Base-by-base conservation (phyloP, 306 rosid species). In the Begonia loranthoides region DNA sequence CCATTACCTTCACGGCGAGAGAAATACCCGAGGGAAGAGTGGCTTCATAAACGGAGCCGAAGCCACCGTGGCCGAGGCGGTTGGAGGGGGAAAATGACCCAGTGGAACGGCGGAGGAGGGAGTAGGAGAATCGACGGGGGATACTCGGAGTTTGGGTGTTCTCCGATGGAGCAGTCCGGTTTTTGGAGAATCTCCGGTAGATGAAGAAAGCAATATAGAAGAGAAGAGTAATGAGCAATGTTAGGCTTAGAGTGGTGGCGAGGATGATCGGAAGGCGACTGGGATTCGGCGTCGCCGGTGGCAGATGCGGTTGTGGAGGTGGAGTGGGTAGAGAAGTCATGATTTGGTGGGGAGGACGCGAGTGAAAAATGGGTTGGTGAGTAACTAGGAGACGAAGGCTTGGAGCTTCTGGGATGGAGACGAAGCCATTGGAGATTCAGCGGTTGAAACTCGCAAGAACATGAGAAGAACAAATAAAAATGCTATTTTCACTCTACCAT, bases 41-140 rank as follows among this genome's bases (percentile, higher is more conserved):
- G 1, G 97, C 97, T 38, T 82, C 85, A 77, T 79, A 87, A 1
- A 89, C 97, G 13, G 95, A 80, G 14, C 97, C 97, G 62, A 89
- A 89, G 0, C 97, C 97, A 3, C 95, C 97, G 50, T 89, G 97
- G 10, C 97, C 97, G 9, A 89, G 79, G 17, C 74, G 84, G 36
- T 87, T 82, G 12, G 94, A 72, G 0, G 83, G 69, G 2, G 95
- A 79, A 70, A 89, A 89, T 1, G 83, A 74, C 51, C 75, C 76
- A 0, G 95, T 76, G 0, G 95, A 86, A 40, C 94, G 94, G 41
- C 95, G 93, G 69, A 89, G 87, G 2, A 82, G 73, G 0, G 89
- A 17, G 76, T 82, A 89, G 2, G 95, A 82, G 78, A 79, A 89
- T 14, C 58, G 62, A 33, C 47, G 45, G 28, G 54, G 19, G 54